Evolutionary conservation across 257 asterid genomes (phyloP).

Genomic region (Mitragyna speciosa): DNA sequence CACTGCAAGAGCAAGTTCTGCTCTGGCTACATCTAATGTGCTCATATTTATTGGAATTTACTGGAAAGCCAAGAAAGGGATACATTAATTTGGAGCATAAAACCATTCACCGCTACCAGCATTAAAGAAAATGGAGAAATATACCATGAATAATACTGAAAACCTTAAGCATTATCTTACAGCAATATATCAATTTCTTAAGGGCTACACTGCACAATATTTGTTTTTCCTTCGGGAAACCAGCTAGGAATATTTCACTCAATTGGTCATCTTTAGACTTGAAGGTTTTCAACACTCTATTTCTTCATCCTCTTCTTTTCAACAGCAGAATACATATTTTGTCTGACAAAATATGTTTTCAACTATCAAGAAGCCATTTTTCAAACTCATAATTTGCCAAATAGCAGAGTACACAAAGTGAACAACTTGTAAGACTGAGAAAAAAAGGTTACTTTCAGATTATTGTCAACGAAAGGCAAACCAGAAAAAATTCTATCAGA

Average conservation of each 20-base stretch:
- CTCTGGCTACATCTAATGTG: constrained; percentile 76
- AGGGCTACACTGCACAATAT: neutral
- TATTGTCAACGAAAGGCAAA: neutral
- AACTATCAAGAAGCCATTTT: neutral
- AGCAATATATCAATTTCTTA: neutral
- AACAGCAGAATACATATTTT: neutral
- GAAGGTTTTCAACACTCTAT: neutral
- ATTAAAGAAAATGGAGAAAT: neutral
- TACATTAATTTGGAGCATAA: constrained; percentile 16
- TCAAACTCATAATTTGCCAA: neutral
- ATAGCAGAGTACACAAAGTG: neutral
- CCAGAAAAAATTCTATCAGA: neutral
- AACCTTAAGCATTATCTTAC: neutral
- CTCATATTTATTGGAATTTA: constrained; percentile 42
- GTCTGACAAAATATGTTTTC: neutral
- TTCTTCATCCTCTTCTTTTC: neutral
- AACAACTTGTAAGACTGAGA: neutral
- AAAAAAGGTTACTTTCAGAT: neutral
- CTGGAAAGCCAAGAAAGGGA: constrained; percentile 37
- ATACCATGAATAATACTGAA: neutral
- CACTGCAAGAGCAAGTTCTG: constrained; percentile 91
- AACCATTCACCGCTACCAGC: neutral
- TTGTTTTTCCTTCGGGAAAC: neutral
- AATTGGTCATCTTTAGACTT: neutral
- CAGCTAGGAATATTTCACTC: neutral